phyloP scores from a whole-genome alignment of 2,329 filamentous ascomycete species.

The Pseudogymnoascus sp. region DNA sequence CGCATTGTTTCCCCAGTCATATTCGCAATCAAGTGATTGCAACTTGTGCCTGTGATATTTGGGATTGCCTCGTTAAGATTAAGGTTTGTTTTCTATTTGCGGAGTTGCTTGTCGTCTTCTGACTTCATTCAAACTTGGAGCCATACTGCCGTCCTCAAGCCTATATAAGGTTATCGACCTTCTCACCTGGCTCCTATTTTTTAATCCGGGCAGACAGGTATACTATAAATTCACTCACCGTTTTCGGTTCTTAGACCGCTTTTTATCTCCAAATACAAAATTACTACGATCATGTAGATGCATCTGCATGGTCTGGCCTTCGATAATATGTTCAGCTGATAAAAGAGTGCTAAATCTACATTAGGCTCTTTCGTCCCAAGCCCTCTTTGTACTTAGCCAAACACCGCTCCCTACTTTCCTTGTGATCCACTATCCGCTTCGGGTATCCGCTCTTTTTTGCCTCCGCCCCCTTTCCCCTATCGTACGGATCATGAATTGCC shows the following conservation, averaged over 20 bases:
- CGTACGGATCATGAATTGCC: slow-evolving; percentile 76
- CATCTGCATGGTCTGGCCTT: too few relatives aligned
- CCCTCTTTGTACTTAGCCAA: slow-evolving; percentile 64
- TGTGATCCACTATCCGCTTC: slow-evolving; percentile 67
- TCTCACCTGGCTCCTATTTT: background rate
- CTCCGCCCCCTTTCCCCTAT: slow-evolving; percentile 42
- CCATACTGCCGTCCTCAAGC: background rate
- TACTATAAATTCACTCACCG: background rate
- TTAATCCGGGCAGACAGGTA: background rate
- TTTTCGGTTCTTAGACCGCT: background rate
- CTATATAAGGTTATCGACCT: background rate
- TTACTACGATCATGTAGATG: too few relatives aligned
- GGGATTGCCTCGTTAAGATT: background rate
- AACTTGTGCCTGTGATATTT: background rate
- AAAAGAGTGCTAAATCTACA: slow-evolving; percentile 21
- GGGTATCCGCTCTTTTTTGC: slow-evolving; percentile 68
- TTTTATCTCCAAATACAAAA: background rate
- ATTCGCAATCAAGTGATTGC: background rate
- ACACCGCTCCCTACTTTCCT: slow-evolving; percentile 57
- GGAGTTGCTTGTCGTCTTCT: background rate
- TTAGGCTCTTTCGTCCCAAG: slow-evolving; percentile 40
- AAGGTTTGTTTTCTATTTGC: background rate
- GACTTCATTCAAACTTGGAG: background rate
- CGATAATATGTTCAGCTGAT: too few relatives aligned
- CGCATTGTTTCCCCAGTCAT: background rate